Evolutionary conservation across 345 rosid species (phyloP).

Genomic region (Eucalyptus caleyi): DNA sequence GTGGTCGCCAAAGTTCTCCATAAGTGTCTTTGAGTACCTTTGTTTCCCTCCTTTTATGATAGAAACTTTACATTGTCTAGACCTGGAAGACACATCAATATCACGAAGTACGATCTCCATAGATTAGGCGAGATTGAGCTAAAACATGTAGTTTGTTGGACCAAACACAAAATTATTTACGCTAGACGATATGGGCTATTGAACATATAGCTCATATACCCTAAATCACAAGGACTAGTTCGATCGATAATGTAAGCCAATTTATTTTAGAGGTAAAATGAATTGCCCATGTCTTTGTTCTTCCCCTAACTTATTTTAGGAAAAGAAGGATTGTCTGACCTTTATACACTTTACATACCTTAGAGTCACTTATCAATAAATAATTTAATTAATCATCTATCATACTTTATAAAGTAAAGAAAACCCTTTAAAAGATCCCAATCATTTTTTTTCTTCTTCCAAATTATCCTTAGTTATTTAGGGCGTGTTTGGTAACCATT

Average conservation of each 20-base stretch:
- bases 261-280: background rate
- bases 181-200: background rate
- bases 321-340: background rate
- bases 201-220: background rate
- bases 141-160: background rate
- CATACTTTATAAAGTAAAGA: background rate
- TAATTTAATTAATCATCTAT: background rate
- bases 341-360: background rate
- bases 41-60: background rate
- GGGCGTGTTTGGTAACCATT: no score
- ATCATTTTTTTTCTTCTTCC: background rate
- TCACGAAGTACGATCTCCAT: background rate
- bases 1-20: background rate
- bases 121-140: background rate
- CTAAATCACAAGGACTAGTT: background rate
- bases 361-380: background rate
- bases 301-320: background rate
- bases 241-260: background rate
- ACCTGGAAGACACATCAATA: background rate
- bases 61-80: background rate
- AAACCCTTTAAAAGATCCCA: background rate
- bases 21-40: background rate
- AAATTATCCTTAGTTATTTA: background rate
- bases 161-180: background rate
- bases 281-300: background rate